Conservation (phyloP, 768 basidiomycete species). For the Pulveroboletus sp. region DNA sequence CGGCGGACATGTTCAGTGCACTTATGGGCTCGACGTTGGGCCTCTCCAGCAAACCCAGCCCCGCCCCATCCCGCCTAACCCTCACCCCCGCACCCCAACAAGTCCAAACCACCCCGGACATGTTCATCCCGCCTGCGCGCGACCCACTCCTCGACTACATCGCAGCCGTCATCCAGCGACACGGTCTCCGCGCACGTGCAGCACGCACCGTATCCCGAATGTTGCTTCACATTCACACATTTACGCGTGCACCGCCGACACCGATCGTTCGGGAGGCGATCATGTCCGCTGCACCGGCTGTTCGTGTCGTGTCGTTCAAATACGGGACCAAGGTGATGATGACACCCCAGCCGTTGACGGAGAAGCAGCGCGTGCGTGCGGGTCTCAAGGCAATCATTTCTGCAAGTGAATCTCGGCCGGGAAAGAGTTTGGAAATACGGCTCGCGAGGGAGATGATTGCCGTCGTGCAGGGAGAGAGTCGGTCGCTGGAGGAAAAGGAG, state of each 20-base stretch:
- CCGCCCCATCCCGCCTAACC: not conserved
- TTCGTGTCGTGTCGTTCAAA: constrained; percentile 57
- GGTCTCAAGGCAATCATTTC: constrained; percentile 74
- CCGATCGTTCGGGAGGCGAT: constrained; percentile 79
- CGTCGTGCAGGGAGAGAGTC: constrained; percentile 63
- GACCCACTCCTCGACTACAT: constrained; percentile 75
- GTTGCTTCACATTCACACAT: constrained; percentile 70
- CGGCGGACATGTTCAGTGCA: constrained; percentile 19
- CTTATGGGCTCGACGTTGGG: constrained; percentile 23
- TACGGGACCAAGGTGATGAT: constrained; percentile 62
- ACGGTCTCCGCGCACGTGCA: constrained; percentile 67
- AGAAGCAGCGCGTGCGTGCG: constrained; percentile 72
- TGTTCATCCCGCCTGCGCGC: constrained; percentile 67
- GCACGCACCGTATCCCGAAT: constrained; percentile 54
- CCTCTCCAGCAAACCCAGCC: constrained; percentile 9
- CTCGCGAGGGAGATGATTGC: constrained; percentile 77
- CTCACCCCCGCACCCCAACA: not conserved
- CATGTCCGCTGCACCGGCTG: constrained; percentile 63
- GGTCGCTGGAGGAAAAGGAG: constrained; percentile 59
- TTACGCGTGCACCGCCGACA: constrained; percentile 76
- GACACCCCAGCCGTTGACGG: constrained; percentile 70
- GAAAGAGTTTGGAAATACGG: constrained; percentile 61
- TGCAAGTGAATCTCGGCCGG: constrained; percentile 54
- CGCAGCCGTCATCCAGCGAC: constrained; percentile 55
- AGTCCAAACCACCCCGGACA: constrained; percentile 10